These are phyloP conservation scores for Nakaseomyces bracarensis DNA, from an alignment of 1,139 yeast species.

Conservation along the genomic window DNA sequence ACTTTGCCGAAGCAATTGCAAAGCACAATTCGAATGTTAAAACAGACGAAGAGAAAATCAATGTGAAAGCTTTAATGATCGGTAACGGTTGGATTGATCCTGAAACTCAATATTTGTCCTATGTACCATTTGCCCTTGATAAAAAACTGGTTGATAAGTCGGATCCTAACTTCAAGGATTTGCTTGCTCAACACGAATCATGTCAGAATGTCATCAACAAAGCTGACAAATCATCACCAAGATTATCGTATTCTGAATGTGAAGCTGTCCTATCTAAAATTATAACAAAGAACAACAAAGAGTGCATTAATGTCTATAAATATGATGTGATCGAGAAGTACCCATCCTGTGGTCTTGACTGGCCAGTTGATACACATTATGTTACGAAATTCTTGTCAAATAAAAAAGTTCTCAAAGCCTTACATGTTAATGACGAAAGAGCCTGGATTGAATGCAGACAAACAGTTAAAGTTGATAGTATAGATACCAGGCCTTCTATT, in stretches of 20 bases:
- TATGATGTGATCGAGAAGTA: constrained; percentile 58
- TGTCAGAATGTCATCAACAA: constrained; percentile 49
- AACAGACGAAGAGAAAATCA: constrained; percentile 29
- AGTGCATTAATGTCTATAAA: constrained; percentile 80
- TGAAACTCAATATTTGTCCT: constrained; percentile 70
- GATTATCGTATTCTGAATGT: constrained; percentile 41
- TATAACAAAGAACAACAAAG: constrained; percentile 34
- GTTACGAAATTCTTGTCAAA: constrained; percentile 54
- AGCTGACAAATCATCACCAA: constrained; percentile 22
- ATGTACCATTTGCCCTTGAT: constrained; percentile 61
- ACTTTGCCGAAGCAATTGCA: constrained; percentile 59
- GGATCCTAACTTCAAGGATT: constrained; percentile 36
- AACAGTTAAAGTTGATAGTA: constrained; percentile 36
- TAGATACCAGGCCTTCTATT: constrained; percentile 50
- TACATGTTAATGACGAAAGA: constrained; percentile 30
- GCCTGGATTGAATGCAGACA: constrained; percentile 74
- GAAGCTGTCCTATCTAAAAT: constrained; percentile 41
- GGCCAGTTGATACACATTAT: constrained; percentile 71
- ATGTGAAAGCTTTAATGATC: constrained; percentile 62
- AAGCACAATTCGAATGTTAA: constrained; percentile 37
- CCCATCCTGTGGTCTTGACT: constrained; percentile 87
- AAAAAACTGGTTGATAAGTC: constrained; percentile 44
- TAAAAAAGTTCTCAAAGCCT: constrained; percentile 2
- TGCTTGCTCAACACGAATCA: constrained; percentile 46
- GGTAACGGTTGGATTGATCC: constrained; percentile 99